phyloP scores from a whole-genome alignment of 768 basidiomycete genomes.

The Antrodiella citrinella region DNA sequence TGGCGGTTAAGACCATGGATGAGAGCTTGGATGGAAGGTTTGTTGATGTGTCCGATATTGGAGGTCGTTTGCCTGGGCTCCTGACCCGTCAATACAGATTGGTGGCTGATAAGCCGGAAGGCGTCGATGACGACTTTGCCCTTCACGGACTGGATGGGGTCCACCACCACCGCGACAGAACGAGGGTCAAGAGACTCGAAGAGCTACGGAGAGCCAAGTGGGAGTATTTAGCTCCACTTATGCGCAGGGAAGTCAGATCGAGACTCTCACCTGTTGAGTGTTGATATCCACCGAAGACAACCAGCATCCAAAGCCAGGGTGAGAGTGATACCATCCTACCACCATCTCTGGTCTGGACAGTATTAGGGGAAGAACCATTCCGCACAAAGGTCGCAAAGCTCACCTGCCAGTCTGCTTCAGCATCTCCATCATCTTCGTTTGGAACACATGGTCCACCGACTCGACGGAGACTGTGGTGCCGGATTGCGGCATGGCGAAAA shows the following conservation, averaged over 20 bases:
- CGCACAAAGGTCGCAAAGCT: slow-evolving; percentile 19
- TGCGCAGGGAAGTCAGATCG: slow-evolving; percentile 3
- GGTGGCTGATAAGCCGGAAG: slow-evolving; percentile 93
- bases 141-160: slow-evolving; percentile 98
- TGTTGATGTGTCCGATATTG: slow-evolving; percentile 98
- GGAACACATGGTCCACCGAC: slow-evolving; percentile 98
- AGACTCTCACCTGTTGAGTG: slow-evolving; percentile 77
- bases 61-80: slow-evolving; percentile 97
- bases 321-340: slow-evolving; percentile 99
- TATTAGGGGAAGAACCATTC: background rate
- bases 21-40: slow-evolving; percentile 97
- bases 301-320: slow-evolving; percentile 99
- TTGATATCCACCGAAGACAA: slow-evolving; percentile 98
- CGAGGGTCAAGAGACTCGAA: slow-evolving; percentile 92
- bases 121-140: slow-evolving; percentile 99
- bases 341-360: slow-evolving; percentile 85
- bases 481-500: slow-evolving; percentile 98
- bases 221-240: background rate
- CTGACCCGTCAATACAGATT: slow-evolving; percentile 81
- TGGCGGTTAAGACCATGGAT: slow-evolving; percentile 97
- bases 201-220: slow-evolving; percentile 44
- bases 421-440: slow-evolving; percentile 98
- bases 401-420: slow-evolving; percentile 97
- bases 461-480: slow-evolving; percentile 97
- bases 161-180: slow-evolving; percentile 94